phyloP scores from a whole-genome alignment of 257 asterid species.

The Solanum boliviense region DNA sequence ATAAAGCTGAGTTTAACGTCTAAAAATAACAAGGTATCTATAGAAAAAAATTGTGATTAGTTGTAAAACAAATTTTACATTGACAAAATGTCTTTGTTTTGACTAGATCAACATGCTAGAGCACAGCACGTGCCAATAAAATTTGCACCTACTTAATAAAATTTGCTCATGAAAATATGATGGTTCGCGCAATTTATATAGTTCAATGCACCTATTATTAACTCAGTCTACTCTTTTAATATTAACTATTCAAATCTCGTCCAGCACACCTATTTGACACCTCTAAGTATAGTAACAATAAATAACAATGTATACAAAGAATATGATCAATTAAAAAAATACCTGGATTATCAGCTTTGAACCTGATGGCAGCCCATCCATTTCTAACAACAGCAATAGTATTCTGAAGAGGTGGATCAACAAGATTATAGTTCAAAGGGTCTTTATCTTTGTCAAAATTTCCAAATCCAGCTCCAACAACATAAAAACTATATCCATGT shows the following conservation, averaged over 20 bases:
- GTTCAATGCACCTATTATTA: neutral
- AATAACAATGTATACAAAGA: neutral
- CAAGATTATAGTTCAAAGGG: conserved; percentile 9
- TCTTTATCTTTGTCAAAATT: conserved; percentile 1
- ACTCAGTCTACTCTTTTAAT: too few relatives aligned
- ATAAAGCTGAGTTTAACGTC: neutral
- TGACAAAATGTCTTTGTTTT: neutral
- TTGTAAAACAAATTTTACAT: neutral
- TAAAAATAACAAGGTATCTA: neutral
- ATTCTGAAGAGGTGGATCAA: conserved; percentile 11
- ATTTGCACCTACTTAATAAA: neutral
- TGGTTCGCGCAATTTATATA: neutral
- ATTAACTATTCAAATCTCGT: neutral
- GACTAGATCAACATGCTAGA: neutral
- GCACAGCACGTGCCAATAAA: neutral
- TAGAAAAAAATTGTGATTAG: neutral
- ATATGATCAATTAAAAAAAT: neutral
- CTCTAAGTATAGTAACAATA: too few relatives aligned
- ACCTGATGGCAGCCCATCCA: conserved; percentile 17
- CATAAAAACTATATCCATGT: conserved; percentile 11
- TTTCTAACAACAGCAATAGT: conserved; percentile 3
- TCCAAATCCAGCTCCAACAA: conserved; percentile 5
- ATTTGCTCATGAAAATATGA: neutral
- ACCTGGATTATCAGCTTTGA: conserved; percentile 13
- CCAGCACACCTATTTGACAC: neutral